Conservation (phyloP, 306 rosid species). For the Castanopsis chinensis region DNA sequence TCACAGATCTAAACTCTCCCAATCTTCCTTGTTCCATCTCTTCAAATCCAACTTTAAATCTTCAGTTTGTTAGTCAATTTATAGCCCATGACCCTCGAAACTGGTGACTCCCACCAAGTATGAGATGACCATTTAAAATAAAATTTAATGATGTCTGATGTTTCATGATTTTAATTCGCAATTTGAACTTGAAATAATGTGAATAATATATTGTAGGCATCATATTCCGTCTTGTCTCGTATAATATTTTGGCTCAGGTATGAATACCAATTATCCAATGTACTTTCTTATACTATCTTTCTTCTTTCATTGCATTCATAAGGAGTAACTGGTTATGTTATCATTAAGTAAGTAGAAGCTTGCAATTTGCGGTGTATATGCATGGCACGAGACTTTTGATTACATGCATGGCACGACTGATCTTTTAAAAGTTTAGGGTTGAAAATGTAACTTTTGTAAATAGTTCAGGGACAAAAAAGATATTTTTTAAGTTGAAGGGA, state of each 20-base stretch:
- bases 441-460: no score
- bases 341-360: neutral
- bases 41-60: no score
- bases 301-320: neutral
- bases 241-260: constrained; percentile 94
- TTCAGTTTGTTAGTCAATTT: no score
- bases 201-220: constrained; percentile 42
- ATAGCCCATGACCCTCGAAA: no score
- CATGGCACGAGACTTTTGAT: no score
- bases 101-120: neutral
- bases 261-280: neutral
- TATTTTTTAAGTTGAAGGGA: no score
- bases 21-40: no score
- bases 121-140: neutral
- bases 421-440: no score
- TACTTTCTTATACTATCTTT: neutral
- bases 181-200: neutral
- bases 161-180: neutral
- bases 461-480: no score
- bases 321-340: neutral
- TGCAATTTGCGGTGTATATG: neutral
- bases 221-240: constrained; percentile 73
- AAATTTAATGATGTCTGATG: neutral
- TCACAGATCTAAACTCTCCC: no score
- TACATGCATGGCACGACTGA: no score